Base-by-base conservation (phyloP, 441 rosid genomes). In the Mallotus japonicus region DNA sequence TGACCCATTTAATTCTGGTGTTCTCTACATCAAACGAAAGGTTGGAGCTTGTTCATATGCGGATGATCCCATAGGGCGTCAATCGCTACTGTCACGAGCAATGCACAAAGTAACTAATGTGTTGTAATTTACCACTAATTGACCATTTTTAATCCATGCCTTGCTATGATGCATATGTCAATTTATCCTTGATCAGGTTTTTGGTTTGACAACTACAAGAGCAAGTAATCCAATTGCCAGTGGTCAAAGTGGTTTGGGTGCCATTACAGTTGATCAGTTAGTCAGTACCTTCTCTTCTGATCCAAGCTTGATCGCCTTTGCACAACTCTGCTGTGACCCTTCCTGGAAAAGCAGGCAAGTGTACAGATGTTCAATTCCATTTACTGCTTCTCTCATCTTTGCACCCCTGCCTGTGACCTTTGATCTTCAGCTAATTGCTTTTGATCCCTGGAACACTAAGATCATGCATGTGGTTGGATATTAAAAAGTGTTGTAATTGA, bases 31-130 rank as follows among this genome's bases (percentile, higher is more conserved):
- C 82, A 95, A 95, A 82, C 87, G 98, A 70, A 95, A 93, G 80
- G 95, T 90, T 77, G 98, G 99, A 82, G 96, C 97, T 76, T 91
- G 99, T 86, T 95, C 98, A 50, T 95, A 95, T 67, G 93, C 88
- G 67, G 99, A 95, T 81, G 99, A 95, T 81, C 98, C 98, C 57
- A 81, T 91, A 73, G 99, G 97, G 77, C 85, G 96, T 79, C 97
- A 93, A 80, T 95, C 98, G 5, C 85, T 95, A 75, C 84, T 95
- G 62, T 95, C 99, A 74, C 90, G 93, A 78, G 93, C 97, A 82
- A 95, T 92, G 97, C 98, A 95, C 85, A 95, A 95, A 97, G 98
- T 95, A 76, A 60, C 74, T 69, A 62, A 47, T 66, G 40, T 44
- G 32, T 46, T 76, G 64, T 53, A n/a, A 66, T 40, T 59, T 72